Evolutionary conservation across 805 yeast genomes (phyloP).

Genomic region (Sungouiozyma ichnusensis): DNA sequence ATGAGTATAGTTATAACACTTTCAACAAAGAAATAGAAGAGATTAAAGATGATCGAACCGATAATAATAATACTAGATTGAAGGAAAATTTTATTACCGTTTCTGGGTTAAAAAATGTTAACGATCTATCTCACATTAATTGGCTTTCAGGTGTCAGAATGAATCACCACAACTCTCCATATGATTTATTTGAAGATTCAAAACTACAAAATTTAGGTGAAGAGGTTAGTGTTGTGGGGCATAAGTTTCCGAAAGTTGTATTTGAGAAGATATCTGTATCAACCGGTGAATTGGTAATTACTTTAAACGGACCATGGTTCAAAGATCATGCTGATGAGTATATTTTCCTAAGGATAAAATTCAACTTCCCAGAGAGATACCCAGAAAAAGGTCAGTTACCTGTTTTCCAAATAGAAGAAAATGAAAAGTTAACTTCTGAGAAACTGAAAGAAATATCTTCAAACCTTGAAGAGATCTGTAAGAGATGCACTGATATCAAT

Average conservation of each 20-base stretch:
- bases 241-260: conserved; percentile 73
- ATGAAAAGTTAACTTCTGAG: conserved; percentile 48
- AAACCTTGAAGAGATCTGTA: conserved; percentile 45
- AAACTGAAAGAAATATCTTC: conserved; percentile 41
- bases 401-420: conserved; percentile 62
- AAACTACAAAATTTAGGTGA: conserved; percentile 68
- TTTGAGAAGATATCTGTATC: conserved; percentile 85
- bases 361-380: conserved; percentile 63
- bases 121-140: conserved; percentile 56
- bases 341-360: conserved; percentile 58
- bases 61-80: conserved; percentile 22
- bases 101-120: conserved; percentile 27
- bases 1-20: conserved; percentile 31
- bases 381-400: conserved; percentile 49
- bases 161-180: conserved; percentile 32
- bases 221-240: conserved; percentile 81
- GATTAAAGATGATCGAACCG: conserved; percentile 7
- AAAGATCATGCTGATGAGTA: conserved; percentile 28
- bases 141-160: conserved; percentile 93
- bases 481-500: conserved; percentile 43
- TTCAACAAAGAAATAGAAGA: conserved; percentile 42
- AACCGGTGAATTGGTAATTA: conserved; percentile 65
- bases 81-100: conserved; percentile 33
- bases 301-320: conserved; percentile 76
- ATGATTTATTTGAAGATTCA: conserved; percentile 28